These are phyloP conservation scores for Pachysandra terminalis DNA, from an alignment of 164 flowering plant species.

Conservation along the genomic window DNA sequence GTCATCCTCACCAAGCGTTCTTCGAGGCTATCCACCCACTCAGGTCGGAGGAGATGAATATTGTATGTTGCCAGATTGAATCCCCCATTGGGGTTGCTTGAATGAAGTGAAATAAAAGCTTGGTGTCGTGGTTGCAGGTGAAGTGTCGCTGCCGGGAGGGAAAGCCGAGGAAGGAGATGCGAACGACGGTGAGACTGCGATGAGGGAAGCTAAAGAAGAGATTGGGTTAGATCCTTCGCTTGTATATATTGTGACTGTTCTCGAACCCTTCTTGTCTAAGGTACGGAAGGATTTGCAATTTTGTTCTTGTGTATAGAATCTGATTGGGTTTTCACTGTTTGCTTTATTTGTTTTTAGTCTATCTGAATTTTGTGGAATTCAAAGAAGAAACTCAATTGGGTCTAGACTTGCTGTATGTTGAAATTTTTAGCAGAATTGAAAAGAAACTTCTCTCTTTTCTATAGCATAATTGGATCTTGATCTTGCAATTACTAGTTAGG, in stretches of 20 bases:
- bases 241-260: slow-evolving; percentile 65
- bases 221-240: slow-evolving; percentile 89
- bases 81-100: not conserved
- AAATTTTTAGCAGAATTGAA: too few species aligned
- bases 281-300: slow-evolving; percentile 26
- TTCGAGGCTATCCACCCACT: slow-evolving; percentile 47
- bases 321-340: too few species aligned
- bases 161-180: slow-evolving; percentile 78
- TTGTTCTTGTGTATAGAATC: not conserved
- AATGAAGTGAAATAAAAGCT: not conserved
- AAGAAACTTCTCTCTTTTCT: too few species aligned
- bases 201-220: slow-evolving; percentile 93
- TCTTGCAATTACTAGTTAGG: too few species aligned
- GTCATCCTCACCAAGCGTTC: slow-evolving; percentile 68
- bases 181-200: slow-evolving; percentile 68
- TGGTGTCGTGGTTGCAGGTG: slow-evolving; percentile 45
- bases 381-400: too few species aligned
- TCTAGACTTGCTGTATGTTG: too few species aligned
- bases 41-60: slow-evolving; percentile 32
- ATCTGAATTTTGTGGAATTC: too few species aligned
- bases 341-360: too few species aligned
- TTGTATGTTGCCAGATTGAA: not conserved
- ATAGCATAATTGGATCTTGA: too few species aligned
- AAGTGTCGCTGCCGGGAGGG: slow-evolving; percentile 93
- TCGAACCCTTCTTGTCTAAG: slow-evolving; percentile 86